Percentiles rank a stretch among this genome's conserved stretches.
Evolutionary conservation across 2,329 filamentous ascomycete genomes (phyloP).

Genomic region (Xylariaceae sp.): DNA sequence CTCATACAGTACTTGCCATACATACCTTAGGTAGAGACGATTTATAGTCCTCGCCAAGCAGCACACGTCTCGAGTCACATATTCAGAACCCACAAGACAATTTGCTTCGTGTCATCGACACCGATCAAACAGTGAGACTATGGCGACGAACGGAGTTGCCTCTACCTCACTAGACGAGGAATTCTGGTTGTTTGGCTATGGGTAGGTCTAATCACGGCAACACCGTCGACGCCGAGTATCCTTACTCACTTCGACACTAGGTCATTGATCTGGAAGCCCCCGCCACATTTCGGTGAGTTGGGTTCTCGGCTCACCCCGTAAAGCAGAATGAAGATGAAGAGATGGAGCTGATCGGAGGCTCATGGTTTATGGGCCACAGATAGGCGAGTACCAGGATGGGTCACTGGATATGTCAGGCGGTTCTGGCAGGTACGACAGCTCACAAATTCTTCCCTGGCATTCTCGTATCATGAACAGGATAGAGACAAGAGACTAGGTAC

Average conservation of each 20-base stretch:
- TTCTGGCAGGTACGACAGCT: constrained; percentile 82
- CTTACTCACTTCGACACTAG: constrained; percentile 43
- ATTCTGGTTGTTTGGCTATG: constrained; percentile 97
- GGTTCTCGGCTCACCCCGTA: not conserved
- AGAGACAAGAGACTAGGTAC: not conserved
- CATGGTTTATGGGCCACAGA: constrained; percentile 50
- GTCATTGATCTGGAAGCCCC: constrained; percentile 97
- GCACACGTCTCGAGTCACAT: too few relatives aligned
- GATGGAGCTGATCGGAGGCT: constrained; percentile 5
- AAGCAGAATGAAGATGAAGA: not conserved
- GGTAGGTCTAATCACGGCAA: constrained; percentile 55
- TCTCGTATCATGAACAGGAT: not conserved
- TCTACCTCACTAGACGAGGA: constrained; percentile 47
- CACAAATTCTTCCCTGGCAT: not conserved
- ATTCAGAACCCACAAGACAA: too few relatives aligned
- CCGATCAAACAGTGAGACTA: constrained; percentile 1
- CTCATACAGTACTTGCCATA: too few relatives aligned
- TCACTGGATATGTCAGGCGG: constrained; percentile 87
- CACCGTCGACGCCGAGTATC: not conserved
- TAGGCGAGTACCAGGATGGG: constrained; percentile 80
- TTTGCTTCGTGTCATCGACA: too few relatives aligned
- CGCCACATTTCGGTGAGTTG: constrained; percentile 81
- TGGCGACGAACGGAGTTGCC: constrained; percentile 23
- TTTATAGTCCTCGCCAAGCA: too few relatives aligned
- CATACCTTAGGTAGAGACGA: too few relatives aligned